Evolutionary conservation across 176 grass and related monocot genomes (phyloP).

Genomic region (Cymbopogon citratus): DNA sequence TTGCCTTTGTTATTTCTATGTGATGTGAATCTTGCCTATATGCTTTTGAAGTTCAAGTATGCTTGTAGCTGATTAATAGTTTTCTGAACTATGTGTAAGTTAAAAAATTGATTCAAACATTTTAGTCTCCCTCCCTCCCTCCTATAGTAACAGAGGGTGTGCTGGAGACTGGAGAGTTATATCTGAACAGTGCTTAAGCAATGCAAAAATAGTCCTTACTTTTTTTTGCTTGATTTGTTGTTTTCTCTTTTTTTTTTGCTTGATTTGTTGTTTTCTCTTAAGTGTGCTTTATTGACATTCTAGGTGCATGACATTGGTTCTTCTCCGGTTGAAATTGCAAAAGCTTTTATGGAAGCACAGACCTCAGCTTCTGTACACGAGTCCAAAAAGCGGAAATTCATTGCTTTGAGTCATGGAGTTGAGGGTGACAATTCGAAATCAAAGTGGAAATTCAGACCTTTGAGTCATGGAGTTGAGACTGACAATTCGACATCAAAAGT

Average conservation of each 20-base stretch:
- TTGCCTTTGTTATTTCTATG: constrained; percentile 8
- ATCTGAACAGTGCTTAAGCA: constrained; percentile 3
- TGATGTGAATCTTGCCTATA: background rate
- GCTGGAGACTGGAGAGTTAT: background rate
- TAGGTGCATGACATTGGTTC: constrained; percentile 44
- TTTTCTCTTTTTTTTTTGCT: background rate
- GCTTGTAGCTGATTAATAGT: background rate
- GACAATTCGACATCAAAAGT: constrained; percentile 21
- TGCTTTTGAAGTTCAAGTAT: constrained; percentile 22
- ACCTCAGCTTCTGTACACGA: constrained; percentile 32
- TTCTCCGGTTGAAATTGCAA: constrained; percentile 72
- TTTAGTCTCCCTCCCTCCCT: background rate
- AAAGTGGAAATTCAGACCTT: constrained; percentile 31
- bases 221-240: too few relatives aligned
- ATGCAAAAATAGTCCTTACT: background rate
- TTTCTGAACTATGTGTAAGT: background rate
- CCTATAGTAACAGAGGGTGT: background rate
- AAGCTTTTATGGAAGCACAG: constrained; percentile 57
- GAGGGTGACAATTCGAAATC: constrained; percentile 25
- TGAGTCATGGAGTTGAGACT: constrained; percentile 37
- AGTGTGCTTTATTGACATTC: constrained; percentile 24
- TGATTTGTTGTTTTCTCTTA: constrained; percentile 11
- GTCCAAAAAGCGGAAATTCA: constrained; percentile 36
- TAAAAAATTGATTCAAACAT: background rate
- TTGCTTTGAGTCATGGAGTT: constrained; percentile 38